phyloP scores from a whole-genome alignment of 768 basidiomycete species.

The Mycena latifolia region DNA sequence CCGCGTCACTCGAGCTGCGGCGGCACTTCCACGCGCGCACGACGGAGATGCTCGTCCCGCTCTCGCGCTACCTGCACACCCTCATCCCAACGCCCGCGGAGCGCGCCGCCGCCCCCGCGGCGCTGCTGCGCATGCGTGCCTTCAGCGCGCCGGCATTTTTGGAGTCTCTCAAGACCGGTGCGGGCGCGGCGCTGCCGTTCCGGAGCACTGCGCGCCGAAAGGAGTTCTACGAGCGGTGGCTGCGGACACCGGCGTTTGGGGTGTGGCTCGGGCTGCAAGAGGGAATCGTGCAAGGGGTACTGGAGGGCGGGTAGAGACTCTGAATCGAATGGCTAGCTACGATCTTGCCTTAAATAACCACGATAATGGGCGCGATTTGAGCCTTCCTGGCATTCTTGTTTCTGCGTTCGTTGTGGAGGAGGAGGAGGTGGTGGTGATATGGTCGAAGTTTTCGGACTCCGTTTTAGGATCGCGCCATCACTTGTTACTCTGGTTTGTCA shows the following conservation, averaged over 20 bases:
- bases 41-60: conserved; percentile 86
- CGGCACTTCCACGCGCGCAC: conserved; percentile 90
- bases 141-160: conserved; percentile 81
- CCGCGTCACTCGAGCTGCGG: conserved; percentile 75
- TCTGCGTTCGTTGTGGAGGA: too few species aligned
- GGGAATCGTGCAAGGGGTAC: conserved; percentile 70
- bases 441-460: too few species aligned
- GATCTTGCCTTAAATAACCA: too few species aligned
- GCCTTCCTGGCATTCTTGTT: too few species aligned
- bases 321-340: too few species aligned
- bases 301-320: conserved; percentile 47
- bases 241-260: conserved; percentile 83
- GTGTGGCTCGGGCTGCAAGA: conserved; percentile 86
- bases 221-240: conserved; percentile 85
- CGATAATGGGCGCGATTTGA: too few species aligned
- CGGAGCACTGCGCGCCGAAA: conserved; percentile 71
- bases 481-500: too few species aligned
- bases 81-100: conserved; percentile 82
- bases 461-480: too few species aligned
- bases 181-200: conserved; percentile 83
- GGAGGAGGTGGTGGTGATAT: too few species aligned
- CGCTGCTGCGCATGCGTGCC: conserved; percentile 66
- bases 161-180: conserved; percentile 69
- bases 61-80: conserved; percentile 92
- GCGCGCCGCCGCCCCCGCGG: conserved; percentile 49